Percentiles rank a stretch among this genome's conserved stretches.
These are phyloP conservation scores for Kernera saxatilis DNA, from an alignment of 345 rosid species.

Conservation along the genomic window DNA sequence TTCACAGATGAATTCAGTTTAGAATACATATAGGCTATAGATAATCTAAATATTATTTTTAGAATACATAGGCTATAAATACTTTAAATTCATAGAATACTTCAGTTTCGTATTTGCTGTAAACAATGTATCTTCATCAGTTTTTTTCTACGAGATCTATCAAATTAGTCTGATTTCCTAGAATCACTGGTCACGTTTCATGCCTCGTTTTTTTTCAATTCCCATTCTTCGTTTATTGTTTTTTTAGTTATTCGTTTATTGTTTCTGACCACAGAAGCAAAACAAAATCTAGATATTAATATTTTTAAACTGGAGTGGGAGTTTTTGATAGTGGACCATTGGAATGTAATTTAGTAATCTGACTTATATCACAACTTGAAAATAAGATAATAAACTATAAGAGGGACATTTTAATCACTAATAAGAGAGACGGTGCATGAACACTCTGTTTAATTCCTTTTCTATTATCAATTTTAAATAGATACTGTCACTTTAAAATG, in stretches of 20 bases:
- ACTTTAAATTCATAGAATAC: neutral
- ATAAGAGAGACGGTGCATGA: conserved; percentile 2
- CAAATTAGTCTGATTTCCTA: neutral
- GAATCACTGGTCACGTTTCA: neutral
- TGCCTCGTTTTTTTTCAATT: neutral
- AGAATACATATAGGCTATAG: too few species aligned
- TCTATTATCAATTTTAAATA: neutral
- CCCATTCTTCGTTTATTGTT: neutral
- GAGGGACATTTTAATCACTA: neutral
- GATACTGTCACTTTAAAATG: neutral
- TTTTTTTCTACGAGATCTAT: neutral
- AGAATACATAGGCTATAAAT: neutral
- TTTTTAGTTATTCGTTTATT: neutral
- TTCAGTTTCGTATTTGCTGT: neutral
- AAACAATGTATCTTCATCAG: too few species aligned
- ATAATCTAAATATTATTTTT: too few species aligned
- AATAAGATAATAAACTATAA: neutral
- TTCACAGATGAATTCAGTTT: too few species aligned
- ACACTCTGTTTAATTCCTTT: neutral
- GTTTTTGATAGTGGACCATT: neutral
- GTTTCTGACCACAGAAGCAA: conserved; percentile 4
- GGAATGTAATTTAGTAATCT: conserved; percentile 3
- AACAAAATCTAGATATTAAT: neutral
- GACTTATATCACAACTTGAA: conserved; percentile 8
- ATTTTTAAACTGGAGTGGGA: neutral